Conservation (phyloP, 2,329 filamentous ascomycete genomes). For the Celoporthe dispersa region DNA sequence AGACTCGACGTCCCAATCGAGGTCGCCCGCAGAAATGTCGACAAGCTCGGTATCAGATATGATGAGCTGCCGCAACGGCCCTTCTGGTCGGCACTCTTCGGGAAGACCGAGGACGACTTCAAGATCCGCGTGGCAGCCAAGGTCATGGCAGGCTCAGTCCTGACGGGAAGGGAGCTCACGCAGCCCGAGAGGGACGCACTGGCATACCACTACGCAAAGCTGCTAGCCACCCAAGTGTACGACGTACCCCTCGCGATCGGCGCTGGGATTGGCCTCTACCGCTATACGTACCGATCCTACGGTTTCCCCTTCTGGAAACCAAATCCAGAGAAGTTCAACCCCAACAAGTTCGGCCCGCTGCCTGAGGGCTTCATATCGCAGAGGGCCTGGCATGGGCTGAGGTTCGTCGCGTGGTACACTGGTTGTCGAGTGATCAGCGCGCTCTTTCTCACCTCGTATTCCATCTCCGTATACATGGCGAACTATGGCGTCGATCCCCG, state of each 20-base stretch:
- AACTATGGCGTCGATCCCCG: constrained; percentile 20
- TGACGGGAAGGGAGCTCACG: constrained; percentile 31
- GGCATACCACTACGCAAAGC: constrained; percentile 37
- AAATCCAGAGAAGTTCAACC: constrained; percentile 38
- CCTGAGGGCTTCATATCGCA: constrained; percentile 35
- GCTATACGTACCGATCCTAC: constrained; percentile 38
- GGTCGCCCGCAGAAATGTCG: constrained; percentile 20
- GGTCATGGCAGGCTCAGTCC: constrained; percentile 21
- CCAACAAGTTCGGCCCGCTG: constrained; percentile 40
- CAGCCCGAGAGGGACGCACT: constrained; percentile 37
- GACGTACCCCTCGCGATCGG: constrained; percentile 35
- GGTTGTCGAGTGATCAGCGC: constrained; percentile 34
- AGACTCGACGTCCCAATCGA: not conserved
- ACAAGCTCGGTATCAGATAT: constrained; percentile 28
- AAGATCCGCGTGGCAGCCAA: constrained; percentile 18
- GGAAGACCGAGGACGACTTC: not conserved
- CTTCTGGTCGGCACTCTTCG: constrained; percentile 18
- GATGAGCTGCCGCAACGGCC: constrained; percentile 22
- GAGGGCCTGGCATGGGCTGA: constrained; percentile 42
- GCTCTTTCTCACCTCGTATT: constrained; percentile 39
- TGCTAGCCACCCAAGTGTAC: constrained; percentile 35
- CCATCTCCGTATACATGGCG: constrained; percentile 31
- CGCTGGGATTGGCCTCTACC: constrained; percentile 35
- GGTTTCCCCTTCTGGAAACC: constrained; percentile 48
- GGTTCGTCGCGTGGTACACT: constrained; percentile 42